Base-by-base conservation (phyloP, 2,329 filamentous ascomycete species). In the Arthrobotrys musiformis region DNA sequence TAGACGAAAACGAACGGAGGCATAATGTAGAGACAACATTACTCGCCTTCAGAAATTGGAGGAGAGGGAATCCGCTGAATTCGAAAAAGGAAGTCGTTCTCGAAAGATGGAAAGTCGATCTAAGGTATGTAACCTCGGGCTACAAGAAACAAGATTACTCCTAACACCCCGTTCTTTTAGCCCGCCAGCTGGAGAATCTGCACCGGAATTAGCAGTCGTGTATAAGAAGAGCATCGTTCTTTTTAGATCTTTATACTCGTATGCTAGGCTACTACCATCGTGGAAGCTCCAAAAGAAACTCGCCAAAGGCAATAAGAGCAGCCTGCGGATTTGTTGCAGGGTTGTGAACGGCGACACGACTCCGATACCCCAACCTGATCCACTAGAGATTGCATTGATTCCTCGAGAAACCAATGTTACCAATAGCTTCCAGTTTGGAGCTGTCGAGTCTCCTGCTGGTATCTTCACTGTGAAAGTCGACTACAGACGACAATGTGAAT, bases 151-250 rank as follows among this genome's bases (percentile, higher is more conserved):
- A 35, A 28, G 13, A 30, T 19, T 19, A 1, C 33, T 22, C 42
- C 37, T 69, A 64, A 72, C 54, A 46, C n/a, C 40, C 15, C 35
- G n/a, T 33, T 17, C 5, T 3, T 40, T n/a, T 64, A 78, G 74
- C 19, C 26, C 40, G 15, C 74, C 74, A 28, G 54, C 68, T 13
- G 61, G 74, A 35, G 74, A 78, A 26, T 26, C 52, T 9, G 33
- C 70, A 64, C 86, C 88, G 54, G 86, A 88, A 33, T 85, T 98
- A 62, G 93, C 95, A 13, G 94, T 93, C 63, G 90, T 97, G 73
- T 99, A 99, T 87, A 99, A 99, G 85, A 95, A 97, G 85, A 93
- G 92, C 81, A 97, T 99, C 79, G 92, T 98, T 80, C 90, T 97
- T 81, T 97, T 98, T 84, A 89, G 95, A 76, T 93, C 93, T 1